Base-by-base conservation (phyloP, 1,139 yeast species). In the Yamadazyma sp. region DNA sequence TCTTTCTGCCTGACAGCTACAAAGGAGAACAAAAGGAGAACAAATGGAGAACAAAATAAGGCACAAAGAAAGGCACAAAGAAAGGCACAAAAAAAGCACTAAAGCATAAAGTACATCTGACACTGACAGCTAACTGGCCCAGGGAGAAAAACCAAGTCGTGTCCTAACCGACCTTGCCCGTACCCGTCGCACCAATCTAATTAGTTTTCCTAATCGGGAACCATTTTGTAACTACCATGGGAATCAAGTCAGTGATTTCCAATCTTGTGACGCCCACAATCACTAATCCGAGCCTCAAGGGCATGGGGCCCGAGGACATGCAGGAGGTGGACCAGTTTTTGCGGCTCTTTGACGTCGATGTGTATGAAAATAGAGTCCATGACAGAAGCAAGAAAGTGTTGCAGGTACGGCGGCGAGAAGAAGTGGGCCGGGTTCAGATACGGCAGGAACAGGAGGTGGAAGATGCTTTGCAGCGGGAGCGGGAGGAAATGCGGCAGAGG, bases 221-320 rank as follows among this genome's bases (percentile, higher is more conserved):
- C 21, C 21, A 18, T 8, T 6, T 5, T 6, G 21, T 23, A n/a
- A n/a, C n/a, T n/a, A n/a, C n/a, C n/a, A 47, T 47, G 51, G 41
- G 45, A 22, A 30, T 47, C 7, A 47, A 45, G 30, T 36, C 45
- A 9, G 37, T 46, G 2, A 33, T 47, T 12, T 34, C 26, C 5
- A 40, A 31, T 20, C 33, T 45, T n/a, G 48, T 47, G n/a, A 47
- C 48, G 11, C 51, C 51, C 4, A 45, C 47, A 8, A 36, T 47
- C 8, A 45, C 51, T 14, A 47, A 47, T 24, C 51, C 50, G 1
- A 33, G 34, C 11, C 21, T 41, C 10, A 32, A 15, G 22, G 33
- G 11, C 11, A 5, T 29, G 23, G 32, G 40, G n/a, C 34, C 25
- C 2, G 26, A 32, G 17, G 25, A 29, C 21, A 18, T 8, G 8